These are phyloP conservation scores for Oryza meridionalis DNA, from an alignment of 176 grass and related monocot species.

Conservation along the genomic window DNA sequence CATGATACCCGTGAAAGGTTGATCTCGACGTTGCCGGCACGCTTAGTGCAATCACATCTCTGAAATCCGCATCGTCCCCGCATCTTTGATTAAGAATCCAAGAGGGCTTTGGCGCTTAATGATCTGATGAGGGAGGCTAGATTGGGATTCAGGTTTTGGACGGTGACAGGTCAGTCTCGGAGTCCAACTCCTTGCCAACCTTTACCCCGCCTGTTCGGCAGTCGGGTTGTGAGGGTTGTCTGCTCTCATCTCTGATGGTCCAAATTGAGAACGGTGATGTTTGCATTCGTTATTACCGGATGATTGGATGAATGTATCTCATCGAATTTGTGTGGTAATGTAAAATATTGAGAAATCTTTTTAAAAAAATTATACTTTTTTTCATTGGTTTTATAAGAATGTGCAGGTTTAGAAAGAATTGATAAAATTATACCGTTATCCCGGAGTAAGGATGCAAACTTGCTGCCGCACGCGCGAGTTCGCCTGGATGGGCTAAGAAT, in stretches of 20 bases:
- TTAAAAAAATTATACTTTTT: too few species aligned
- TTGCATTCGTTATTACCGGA: too few species aligned
- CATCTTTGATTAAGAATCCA: neutral
- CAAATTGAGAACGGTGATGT: neutral
- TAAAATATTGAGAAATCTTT: too few species aligned
- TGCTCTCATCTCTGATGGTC: neutral
- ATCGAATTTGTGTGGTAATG: too few species aligned
- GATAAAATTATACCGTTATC: too few species aligned
- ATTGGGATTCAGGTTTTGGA: neutral
- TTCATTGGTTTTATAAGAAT: neutral
- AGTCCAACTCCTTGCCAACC: neutral
- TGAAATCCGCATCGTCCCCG: neutral
- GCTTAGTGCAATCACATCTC: conserved; percentile 33
- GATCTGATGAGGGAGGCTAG: neutral
- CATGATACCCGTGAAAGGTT: neutral
- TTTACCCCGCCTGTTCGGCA: neutral
- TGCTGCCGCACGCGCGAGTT: too few species aligned
- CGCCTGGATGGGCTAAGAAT: too few species aligned
- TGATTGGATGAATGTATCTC: too few species aligned
- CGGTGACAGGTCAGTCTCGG: neutral
- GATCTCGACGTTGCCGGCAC: conserved; percentile 28
- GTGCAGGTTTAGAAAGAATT: too few species aligned
- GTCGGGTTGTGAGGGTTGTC: neutral
- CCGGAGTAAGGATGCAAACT: too few species aligned
- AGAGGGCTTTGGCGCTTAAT: neutral